phyloP scores from a whole-genome alignment of 2,329 filamentous ascomycete species.

The Lachnellula occidentalis region DNA sequence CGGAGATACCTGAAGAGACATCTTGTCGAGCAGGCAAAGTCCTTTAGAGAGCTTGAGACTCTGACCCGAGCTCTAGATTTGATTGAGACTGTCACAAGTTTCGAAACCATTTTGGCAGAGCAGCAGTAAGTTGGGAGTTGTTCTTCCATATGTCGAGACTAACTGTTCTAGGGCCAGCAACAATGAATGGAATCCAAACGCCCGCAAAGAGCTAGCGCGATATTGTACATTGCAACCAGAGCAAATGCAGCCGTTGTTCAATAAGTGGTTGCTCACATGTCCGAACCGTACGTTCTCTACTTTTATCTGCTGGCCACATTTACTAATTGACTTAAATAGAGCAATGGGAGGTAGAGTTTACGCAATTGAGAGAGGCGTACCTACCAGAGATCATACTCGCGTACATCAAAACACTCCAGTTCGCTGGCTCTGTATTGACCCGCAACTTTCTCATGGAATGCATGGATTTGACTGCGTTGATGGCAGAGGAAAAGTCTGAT shows the following conservation, averaged over 20 bases:
- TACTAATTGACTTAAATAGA: constrained; percentile 16
- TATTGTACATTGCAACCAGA: constrained; percentile 42
- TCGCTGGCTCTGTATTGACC: constrained; percentile 67
- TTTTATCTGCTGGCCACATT: not conserved
- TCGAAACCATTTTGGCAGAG: constrained; percentile 13
- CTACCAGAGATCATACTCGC: constrained; percentile 81
- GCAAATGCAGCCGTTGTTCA: constrained; percentile 56
- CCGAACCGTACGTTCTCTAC: constrained; percentile 15
- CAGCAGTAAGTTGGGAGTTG: constrained; percentile 17
- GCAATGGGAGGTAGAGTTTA: constrained; percentile 54
- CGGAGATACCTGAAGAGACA: constrained; percentile 26
- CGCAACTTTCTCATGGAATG: constrained; percentile 74
- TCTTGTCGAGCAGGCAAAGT: constrained; percentile 50
- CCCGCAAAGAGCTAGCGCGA: constrained; percentile 47
- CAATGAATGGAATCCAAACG: constrained; percentile 36
- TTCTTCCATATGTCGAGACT: not conserved
- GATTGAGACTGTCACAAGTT: constrained; percentile 55
- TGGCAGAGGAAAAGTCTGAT: constrained; percentile 67
- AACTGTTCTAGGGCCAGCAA: not conserved
- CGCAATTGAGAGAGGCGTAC: constrained; percentile 66
- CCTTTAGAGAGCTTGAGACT: constrained; percentile 63
- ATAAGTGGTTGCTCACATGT: constrained; percentile 51
- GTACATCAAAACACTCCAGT: constrained; percentile 76
- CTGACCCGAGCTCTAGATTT: constrained; percentile 61
- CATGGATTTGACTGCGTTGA: constrained; percentile 75